phyloP scores from a whole-genome alignment of 2,329 filamentous ascomycete species.

The Epichloe amarillans region DNA sequence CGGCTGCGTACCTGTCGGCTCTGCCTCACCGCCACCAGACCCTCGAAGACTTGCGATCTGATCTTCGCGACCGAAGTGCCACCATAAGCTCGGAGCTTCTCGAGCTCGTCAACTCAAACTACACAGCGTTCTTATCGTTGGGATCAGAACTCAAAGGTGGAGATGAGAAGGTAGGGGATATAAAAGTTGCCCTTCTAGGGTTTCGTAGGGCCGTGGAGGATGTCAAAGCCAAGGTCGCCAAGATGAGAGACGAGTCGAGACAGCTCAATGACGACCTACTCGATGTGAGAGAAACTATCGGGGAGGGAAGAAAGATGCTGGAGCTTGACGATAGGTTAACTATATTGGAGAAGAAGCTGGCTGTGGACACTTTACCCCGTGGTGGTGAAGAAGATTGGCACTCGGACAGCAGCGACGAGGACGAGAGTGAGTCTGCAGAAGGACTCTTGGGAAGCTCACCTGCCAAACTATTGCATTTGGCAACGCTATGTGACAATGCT shows the following conservation, averaged over 20 bases:
- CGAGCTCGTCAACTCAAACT: slow-evolving; percentile 91
- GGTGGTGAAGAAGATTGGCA: slow-evolving; percentile 10
- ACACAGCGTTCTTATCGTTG: slow-evolving; percentile 76
- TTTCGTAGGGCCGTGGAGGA: slow-evolving; percentile 73
- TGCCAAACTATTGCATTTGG: slow-evolving; percentile 30
- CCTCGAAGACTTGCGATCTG: slow-evolving; percentile 79
- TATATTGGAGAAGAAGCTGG: slow-evolving; percentile 49
- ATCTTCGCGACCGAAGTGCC: slow-evolving; percentile 69
- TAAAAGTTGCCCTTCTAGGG: slow-evolving; percentile 73
- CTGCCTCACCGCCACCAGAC: slow-evolving; percentile 85
- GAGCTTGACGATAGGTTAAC: slow-evolving; percentile 52
- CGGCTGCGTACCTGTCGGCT: slow-evolving; percentile 66
- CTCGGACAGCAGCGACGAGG: slow-evolving; percentile 25
- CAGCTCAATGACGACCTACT: slow-evolving; percentile 53
- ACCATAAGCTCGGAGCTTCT: slow-evolving; percentile 75
- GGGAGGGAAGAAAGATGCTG: slow-evolving; percentile 46
- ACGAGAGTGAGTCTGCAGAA: slow-evolving; percentile 19
- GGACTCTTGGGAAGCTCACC: slow-evolving; percentile 32
- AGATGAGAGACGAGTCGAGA: slow-evolving; percentile 49
- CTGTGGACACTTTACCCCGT: slow-evolving; percentile 31
- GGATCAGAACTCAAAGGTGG: slow-evolving; percentile 74
- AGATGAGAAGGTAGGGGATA: slow-evolving; percentile 82
- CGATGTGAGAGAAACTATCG: slow-evolving; percentile 48
- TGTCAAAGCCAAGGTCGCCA: slow-evolving; percentile 51
- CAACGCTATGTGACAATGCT: slow-evolving; percentile 30